Base-by-base conservation (phyloP, 192 early-diverging fungal species). In the Chytriomyces hyalinus region DNA sequence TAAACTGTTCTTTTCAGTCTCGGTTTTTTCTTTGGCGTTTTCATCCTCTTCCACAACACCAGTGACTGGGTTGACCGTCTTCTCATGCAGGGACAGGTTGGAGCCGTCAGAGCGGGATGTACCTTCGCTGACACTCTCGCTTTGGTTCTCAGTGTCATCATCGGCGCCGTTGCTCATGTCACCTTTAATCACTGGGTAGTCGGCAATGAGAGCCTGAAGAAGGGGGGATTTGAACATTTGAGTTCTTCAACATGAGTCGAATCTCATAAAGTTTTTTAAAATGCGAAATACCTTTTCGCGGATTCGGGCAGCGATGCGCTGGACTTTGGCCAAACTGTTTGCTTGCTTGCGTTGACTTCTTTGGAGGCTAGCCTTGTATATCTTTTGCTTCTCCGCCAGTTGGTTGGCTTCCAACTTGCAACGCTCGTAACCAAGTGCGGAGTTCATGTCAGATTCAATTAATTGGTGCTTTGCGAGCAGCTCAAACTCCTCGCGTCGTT, bases 401-500 rank as follows among this genome's bases (percentile, higher is more conserved):
- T 49, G 46, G 9, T 49, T 47, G 9, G 59, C 59, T 45, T 78
- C 77, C 22, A 78, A 60, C 8, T 71, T 71, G 45, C 61, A 65
- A 13, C 61, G 49, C 43, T 68, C 70, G 22, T 46, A 20, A 13
- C 36, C 77, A 11, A 78, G 26, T 13, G 48, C 61, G 20, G 22
- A 24, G n/a, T n/a, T 36, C 69, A 70, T 70, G 46, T 65, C 61
- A 22, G 24, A 26, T 57, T 73, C 77, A 22, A 60, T 70, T 0
- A 11, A 60, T 11, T n/a, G 10, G 36, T 78, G 77, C 48, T 78
- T 78, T 45, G 49, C 49, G 17, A 78, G 22, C 28, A 78, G 70
- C 26, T 72, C 61, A 60, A 65, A 78, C 66, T 78, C 77, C 49
- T 78, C 77, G 13, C 47, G 13, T 7, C 77, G 68, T 24, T 78